Conservation (phyloP, 2,329 filamentous ascomycete genomes). For the Arthrobotrys sphaeroides region DNA sequence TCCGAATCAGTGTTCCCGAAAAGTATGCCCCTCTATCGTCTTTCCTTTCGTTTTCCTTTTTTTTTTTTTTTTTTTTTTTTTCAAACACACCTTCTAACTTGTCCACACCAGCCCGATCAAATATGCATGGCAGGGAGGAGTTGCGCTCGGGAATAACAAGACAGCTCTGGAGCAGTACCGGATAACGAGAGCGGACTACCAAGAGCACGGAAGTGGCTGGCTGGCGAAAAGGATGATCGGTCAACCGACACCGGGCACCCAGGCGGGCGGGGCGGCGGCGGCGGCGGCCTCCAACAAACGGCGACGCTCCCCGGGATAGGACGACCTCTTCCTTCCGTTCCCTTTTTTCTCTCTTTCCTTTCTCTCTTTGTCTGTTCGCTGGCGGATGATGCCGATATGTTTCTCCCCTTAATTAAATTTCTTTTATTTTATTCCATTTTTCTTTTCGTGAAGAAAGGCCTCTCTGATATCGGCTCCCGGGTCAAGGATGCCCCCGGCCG, state of each 20-base stretch:
- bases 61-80: no score
- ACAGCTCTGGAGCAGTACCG: conserved; percentile 72
- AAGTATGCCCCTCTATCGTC: conserved; percentile 65
- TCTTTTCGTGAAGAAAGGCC: neutral
- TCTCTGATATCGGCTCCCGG: no score
- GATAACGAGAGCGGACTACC: conserved; percentile 89
- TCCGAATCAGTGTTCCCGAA: conserved; percentile 74
- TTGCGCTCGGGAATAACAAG: conserved; percentile 75
- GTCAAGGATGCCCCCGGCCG: no score
- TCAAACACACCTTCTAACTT: neutral
- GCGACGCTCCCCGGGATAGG: conserved; percentile 39
- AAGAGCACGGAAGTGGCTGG: conserved; percentile 82
- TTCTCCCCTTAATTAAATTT: no score
- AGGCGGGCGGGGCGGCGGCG: neutral
- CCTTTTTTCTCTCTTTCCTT: neutral
- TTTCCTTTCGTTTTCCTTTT: neutral
- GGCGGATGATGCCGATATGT: neutral
- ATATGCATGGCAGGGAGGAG: conserved; percentile 87
- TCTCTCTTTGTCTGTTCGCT: no score
- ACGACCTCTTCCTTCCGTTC: neutral
- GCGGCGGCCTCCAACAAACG: conserved; percentile 27
- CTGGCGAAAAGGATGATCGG: conserved; percentile 75
- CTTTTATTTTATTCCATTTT: neutral
- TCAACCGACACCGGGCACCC: conserved; percentile 9
- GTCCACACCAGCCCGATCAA: conserved; percentile 70